Evolutionary conservation across 2,329 filamentous ascomycete genomes (phyloP).

Genomic region (Neofusicoccum kwambonambiense): DNA sequence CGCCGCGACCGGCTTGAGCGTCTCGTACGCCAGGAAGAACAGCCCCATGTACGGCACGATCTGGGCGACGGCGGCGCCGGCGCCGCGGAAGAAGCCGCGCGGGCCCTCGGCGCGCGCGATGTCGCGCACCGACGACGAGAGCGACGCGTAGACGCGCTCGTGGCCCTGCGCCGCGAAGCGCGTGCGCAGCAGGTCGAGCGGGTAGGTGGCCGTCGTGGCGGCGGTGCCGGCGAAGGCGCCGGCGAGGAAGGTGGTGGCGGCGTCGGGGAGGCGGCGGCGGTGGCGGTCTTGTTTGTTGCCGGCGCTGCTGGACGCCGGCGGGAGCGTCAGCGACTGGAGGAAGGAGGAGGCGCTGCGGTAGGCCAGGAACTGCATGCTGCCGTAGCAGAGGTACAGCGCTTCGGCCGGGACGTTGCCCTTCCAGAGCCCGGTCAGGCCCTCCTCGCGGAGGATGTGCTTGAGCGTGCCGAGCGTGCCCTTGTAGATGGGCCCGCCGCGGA

Average conservation of each 20-base stretch:
- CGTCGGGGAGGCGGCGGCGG: slow-evolving; percentile 53
- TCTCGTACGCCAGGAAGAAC: slow-evolving; percentile 90
- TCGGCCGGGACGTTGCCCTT: slow-evolving; percentile 98
- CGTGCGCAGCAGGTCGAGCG: slow-evolving; percentile 87
- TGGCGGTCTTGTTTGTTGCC: not conserved
- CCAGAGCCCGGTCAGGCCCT: slow-evolving; percentile 86
- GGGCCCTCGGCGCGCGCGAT: slow-evolving; percentile 75
- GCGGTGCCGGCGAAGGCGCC: slow-evolving; percentile 80
- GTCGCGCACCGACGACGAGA: slow-evolving; percentile 66
- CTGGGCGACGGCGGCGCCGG: slow-evolving; percentile 77
- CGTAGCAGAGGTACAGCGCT: slow-evolving; percentile 89
- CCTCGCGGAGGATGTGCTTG: slow-evolving; percentile 71
- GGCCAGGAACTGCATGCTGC: slow-evolving; percentile 82
- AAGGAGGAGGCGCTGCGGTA: slow-evolving; percentile 74
- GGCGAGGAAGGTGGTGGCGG: slow-evolving; percentile 76
- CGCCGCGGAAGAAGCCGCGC: slow-evolving; percentile 82
- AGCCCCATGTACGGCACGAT: slow-evolving; percentile 96
- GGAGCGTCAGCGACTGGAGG: slow-evolving; percentile 54
- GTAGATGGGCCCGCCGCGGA: slow-evolving; percentile 56
- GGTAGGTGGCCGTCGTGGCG: slow-evolving; percentile 84
- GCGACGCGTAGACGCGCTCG: slow-evolving; percentile 72
- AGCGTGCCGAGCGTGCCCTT: slow-evolving; percentile 77
- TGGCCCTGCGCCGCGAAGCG: slow-evolving; percentile 93
- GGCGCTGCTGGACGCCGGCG: slow-evolving; percentile 30
- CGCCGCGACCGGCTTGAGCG: slow-evolving; percentile 51